Evolutionary conservation across 176 grass and related monocot genomes (phyloP), one percentile per base, ranked within the genome.

Genomic region (Luzula sylvatica): DNA sequence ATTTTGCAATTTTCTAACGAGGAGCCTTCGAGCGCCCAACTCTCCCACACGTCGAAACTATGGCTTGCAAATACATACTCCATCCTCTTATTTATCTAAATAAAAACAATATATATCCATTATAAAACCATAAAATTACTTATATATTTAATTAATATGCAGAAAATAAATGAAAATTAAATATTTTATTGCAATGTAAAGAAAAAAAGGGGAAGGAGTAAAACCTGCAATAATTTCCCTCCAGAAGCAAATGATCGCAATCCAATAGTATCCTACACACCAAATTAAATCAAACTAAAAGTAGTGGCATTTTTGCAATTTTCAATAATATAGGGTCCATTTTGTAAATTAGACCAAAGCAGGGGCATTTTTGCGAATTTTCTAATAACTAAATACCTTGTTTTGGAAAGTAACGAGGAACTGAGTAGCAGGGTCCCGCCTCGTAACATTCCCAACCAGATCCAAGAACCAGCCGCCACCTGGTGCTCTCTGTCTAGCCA

Each of bases 21-120:
- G 23, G 85, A 77, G 3, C 92, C 92, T 24, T 82, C 74, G 8
- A 90, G 65, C 59, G 69, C 86, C 92, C 92, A 98, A 42, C 54
- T 78, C 42, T 90, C 92, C 85, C 92, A 90, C 25, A 90, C 60
- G 65, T 90, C 92, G 35, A 98, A 98, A 59, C 62, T 82, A 68
- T 98, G 68, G 38, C 85, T 98, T 19, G 92, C 85, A 86, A 98
- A 98, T 41, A 98, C 85, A 69, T 79, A 90, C 53, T 98, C 85
- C 46, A 65, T 90, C 71, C 58, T 86, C 73, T 81, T 98, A 61
- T 98, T 98, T 15, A 98, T 89, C 85, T 98, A 75, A 49, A 15
- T 52, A 5, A 35, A 65, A 7, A 50, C 40, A 23, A 50, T 7
- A 35, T 2, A 35, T 35, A 35, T 35, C 9, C 0, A 35, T 35